phyloP scores from a whole-genome alignment of 2,329 filamentous ascomycete species.

The Trichoderma simmonsii region DNA sequence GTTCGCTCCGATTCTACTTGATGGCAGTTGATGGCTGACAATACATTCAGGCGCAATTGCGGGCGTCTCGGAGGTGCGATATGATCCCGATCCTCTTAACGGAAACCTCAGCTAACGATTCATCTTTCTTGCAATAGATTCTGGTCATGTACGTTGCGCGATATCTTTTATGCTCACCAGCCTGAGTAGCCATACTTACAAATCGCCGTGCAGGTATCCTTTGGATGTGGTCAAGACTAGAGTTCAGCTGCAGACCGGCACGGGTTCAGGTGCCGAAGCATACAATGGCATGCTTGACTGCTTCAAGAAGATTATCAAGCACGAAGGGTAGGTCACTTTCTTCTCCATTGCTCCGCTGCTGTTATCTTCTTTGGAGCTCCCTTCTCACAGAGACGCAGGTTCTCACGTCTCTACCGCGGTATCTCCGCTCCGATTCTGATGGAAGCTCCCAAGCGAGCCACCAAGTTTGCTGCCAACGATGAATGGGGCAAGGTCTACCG shows the following conservation, averaged over 20 bases:
- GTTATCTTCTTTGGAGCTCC: not conserved
- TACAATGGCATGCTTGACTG: slow-evolving; percentile 99
- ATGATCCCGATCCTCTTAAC: not conserved
- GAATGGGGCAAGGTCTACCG: slow-evolving; percentile 96
- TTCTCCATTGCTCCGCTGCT: slow-evolving; percentile 6
- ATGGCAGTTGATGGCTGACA: slow-evolving; percentile 16
- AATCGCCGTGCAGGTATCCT: slow-evolving; percentile 70
- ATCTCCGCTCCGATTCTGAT: slow-evolving; percentile 95
- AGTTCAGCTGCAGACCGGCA: slow-evolving; percentile 85
- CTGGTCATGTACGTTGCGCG: slow-evolving; percentile 68
- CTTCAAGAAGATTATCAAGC: slow-evolving; percentile 93
- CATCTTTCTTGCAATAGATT: slow-evolving; percentile 57
- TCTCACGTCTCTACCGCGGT: slow-evolving; percentile 89
- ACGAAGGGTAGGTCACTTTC: slow-evolving; percentile 75
- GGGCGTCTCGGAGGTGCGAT: slow-evolving; percentile 86
- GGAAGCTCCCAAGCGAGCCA: slow-evolving; percentile 91
- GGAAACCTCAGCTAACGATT: not conserved
- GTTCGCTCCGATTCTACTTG: not conserved
- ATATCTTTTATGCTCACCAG: not conserved
- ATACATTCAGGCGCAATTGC: slow-evolving; percentile 71
- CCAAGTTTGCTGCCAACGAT: slow-evolving; percentile 98
- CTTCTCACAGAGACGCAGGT: slow-evolving; percentile 47
- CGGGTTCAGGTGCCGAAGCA: slow-evolving; percentile 68
- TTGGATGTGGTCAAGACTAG: slow-evolving; percentile 97
- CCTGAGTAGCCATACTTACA: slow-evolving; percentile 15